Percentiles rank a stretch among this genome's conserved stretches.
phyloP scores from a whole-genome alignment of 1,284 basidiomycete species.

The Cryptococcus neoformans region DNA sequence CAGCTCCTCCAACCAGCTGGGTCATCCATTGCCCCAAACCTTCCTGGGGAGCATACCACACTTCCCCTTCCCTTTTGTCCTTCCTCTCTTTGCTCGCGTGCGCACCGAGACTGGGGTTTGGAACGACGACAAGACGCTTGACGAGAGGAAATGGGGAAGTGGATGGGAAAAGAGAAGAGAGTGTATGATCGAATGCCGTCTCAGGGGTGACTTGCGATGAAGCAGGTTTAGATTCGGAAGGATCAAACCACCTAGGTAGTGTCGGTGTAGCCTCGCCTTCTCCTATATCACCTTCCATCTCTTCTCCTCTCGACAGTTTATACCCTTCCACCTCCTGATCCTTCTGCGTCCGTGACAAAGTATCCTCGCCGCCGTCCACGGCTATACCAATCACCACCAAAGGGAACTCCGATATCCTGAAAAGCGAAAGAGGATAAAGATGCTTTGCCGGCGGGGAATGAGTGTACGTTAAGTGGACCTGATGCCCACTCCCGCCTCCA shows the following conservation, averaged over 20 bases:
- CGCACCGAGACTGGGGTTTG: slow-evolving; percentile 54
- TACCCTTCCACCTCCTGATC: slow-evolving; percentile 9
- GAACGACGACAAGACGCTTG: slow-evolving; percentile 48
- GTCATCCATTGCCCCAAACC: slow-evolving; percentile 60
- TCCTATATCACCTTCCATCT: slow-evolving; percentile 11
- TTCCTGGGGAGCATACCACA: slow-evolving; percentile 29
- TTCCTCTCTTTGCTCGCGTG: slow-evolving; percentile 18
- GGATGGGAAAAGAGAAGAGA: slow-evolving; percentile 52
- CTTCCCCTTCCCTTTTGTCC: slow-evolving; percentile 61
- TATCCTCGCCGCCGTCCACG: slow-evolving; percentile 11
- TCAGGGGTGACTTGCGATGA: slow-evolving; percentile 3
- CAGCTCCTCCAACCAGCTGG: slow-evolving; percentile 78
- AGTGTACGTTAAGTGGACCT: slow-evolving; percentile 41
- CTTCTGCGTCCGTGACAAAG: too few relatives aligned
- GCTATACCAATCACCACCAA: slow-evolving; percentile 43
- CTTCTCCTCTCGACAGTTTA: slow-evolving; percentile 8
- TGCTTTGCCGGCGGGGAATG: slow-evolving; percentile 33
- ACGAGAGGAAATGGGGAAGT: slow-evolving; percentile 72
- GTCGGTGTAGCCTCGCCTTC: slow-evolving; percentile 17
- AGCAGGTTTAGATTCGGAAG: background rate
- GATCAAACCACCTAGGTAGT: background rate
- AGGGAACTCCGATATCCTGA: slow-evolving; percentile 39
- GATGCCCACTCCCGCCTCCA: slow-evolving; percentile 26
- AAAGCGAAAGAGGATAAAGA: slow-evolving; percentile 35
- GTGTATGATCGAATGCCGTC: slow-evolving; percentile 31